Evolutionary conservation across 345 rosid genomes (phyloP).

Genomic region (Cardamine occulta): DNA sequence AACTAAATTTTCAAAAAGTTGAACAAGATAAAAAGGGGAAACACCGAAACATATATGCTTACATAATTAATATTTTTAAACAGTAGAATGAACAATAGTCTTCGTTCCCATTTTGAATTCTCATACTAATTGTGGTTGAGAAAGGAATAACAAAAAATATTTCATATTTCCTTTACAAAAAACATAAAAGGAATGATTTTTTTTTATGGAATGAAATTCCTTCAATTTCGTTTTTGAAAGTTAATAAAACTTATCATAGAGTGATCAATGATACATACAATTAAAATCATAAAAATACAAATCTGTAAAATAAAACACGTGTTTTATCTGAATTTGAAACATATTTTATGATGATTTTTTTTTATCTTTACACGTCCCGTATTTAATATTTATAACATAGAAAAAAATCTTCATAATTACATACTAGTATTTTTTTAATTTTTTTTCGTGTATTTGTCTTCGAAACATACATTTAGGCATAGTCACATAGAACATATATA

Average conservation of each 20-base stretch:
- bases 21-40: not conserved
- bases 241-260: not conserved
- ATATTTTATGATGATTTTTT: not conserved
- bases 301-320: not conserved
- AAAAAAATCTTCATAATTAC: not conserved
- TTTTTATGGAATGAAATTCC: not conserved
- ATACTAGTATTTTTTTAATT: not conserved
- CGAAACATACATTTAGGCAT: not conserved
- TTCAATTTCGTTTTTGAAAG: not conserved
- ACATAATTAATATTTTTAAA: not conserved
- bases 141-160: not conserved
- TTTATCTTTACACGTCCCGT: conserved; percentile 10
- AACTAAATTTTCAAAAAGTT: conserved; percentile 11
- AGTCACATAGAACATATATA: too few relatives aligned
- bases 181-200: not conserved
- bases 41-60: not conserved
- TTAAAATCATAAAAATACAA: not conserved
- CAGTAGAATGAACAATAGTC: not conserved
- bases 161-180: not conserved
- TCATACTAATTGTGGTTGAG: not conserved
- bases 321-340: not conserved
- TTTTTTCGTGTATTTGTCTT: not conserved
- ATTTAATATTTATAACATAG: not conserved
- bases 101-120: not conserved
- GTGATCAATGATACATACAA: not conserved